Percentiles rank a stretch among this genome's conserved stretches.
These are phyloP conservation scores for Tolypocladium nubicola DNA, from an alignment of 2,329 filamentous ascomycete genomes.

Conservation along the genomic window DNA sequence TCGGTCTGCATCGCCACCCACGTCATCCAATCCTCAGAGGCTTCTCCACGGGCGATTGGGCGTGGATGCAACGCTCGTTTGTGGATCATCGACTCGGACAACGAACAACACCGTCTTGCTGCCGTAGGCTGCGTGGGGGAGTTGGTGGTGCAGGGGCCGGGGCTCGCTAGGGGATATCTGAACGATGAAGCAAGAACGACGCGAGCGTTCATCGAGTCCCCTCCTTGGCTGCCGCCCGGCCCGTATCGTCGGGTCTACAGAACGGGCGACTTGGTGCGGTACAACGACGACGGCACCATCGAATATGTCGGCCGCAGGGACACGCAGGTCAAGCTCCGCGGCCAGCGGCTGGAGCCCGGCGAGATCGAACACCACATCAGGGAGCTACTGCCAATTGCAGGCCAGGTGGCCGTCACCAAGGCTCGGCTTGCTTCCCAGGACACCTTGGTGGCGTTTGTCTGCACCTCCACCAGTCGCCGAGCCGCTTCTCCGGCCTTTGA, in stretches of 20 bases:
- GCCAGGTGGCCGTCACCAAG: no score
- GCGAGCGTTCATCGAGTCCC: no score
- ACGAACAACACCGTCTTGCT: background rate
- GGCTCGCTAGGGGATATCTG: no score
- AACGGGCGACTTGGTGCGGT: no score
- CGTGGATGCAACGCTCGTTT: background rate
- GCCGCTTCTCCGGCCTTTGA: no score
- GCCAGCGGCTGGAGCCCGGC: background rate
- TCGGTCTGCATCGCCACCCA: background rate
- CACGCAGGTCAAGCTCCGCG: background rate
- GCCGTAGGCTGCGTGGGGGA: no score
- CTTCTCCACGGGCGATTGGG: background rate
- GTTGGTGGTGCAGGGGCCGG: no score
- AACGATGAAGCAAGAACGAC: no score
- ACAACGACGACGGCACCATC: background rate
- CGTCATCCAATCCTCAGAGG: background rate
- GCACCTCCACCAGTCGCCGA: background rate
- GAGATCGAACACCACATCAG: background rate
- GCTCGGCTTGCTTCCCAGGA: no score
- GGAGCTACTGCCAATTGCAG: no score
- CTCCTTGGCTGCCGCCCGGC: no score
- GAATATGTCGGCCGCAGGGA: background rate
- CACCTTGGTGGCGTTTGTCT: background rate
- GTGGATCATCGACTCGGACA: background rate
- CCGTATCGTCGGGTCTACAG: no score